Evolutionary conservation across 495 filamentous ascomycete species (phyloP).

Genomic region (Penicillium subrubescens): DNA sequence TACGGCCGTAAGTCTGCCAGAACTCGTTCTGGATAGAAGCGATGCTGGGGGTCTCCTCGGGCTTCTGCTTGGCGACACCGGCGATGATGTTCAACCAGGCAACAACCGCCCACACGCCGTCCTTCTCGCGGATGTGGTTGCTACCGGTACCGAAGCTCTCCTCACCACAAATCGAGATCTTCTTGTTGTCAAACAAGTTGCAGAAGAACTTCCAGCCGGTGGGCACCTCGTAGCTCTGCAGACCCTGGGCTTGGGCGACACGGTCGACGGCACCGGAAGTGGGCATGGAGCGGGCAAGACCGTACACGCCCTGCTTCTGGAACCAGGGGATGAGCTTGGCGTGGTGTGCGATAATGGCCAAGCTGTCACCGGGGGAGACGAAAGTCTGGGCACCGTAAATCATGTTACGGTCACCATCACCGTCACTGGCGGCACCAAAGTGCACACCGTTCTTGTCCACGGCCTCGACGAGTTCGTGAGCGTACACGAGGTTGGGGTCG

Average conservation of each 20-base stretch:
- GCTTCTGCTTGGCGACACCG: conserved; percentile 81
- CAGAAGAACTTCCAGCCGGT: conserved; percentile 99
- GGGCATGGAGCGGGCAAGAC: conserved; percentile 94
- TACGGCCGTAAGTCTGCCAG: conserved; percentile 94
- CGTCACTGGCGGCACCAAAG: conserved; percentile 94
- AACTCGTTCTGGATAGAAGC: conserved; percentile 94
- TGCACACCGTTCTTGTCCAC: conserved; percentile 91
- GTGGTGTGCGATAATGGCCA: conserved; percentile 97
- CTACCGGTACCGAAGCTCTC: conserved; percentile 98
- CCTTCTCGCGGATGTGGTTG: conserved; percentile 99
- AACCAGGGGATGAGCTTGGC: conserved; percentile 94
- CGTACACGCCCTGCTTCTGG: conserved; percentile 93
- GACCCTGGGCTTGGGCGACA: conserved; percentile 89
- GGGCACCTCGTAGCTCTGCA: conserved; percentile 93
- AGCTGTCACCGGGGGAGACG: conserved; percentile 93
- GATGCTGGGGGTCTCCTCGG: conserved; percentile 78
- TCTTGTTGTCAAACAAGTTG: conserved; percentile 92
- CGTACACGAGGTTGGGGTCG: conserved; percentile 98
- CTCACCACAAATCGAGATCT: conserved; percentile 98
- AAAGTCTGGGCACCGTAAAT: conserved; percentile 97
- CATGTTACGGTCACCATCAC: conserved; percentile 99
- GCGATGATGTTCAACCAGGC: conserved; percentile 99
- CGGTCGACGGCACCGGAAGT: conserved; percentile 94
- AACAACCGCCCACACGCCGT: conserved; percentile 94
- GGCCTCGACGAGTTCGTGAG: conserved; percentile 88